These are phyloP conservation scores for Stipa capillata DNA, from an alignment of 176 grass and related monocot genomes.

Conservation along the genomic window DNA sequence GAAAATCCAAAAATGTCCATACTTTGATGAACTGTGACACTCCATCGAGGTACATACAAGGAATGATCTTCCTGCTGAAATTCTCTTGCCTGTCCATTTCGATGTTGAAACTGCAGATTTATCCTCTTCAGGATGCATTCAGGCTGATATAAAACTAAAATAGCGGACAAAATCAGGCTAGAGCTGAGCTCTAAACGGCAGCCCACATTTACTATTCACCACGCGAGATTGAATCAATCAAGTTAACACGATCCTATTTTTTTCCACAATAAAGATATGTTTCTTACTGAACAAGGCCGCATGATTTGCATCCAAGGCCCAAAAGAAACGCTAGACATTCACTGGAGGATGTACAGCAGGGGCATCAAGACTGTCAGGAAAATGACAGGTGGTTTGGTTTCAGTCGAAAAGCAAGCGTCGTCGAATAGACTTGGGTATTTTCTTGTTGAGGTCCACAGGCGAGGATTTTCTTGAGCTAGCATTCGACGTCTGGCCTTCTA, in stretches of 20 bases:
- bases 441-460: slow-evolving; percentile 36
- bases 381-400: background rate
- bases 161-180: background rate
- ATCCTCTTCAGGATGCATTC: background rate
- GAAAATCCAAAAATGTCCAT: too few species aligned
- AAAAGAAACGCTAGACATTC: slow-evolving; percentile 1
- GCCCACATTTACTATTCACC: background rate
- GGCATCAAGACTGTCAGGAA: background rate
- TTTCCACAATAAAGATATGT: background rate
- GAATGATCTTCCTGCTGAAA: too few species aligned
- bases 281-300: slow-evolving; percentile 25
- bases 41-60: too few species aligned
- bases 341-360: slow-evolving; percentile 25
- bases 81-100: too few species aligned
- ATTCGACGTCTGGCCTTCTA: slow-evolving; percentile 1
- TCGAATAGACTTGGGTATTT: slow-evolving; percentile 44
- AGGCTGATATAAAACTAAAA: background rate
- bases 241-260: background rate
- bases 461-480: slow-evolving; percentile 32
- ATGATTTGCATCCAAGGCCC: background rate
- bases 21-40: too few species aligned
- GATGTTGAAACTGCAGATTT: too few species aligned
- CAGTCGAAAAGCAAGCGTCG: slow-evolving; percentile 61
- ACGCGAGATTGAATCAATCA: background rate
- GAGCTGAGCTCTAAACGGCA: background rate